phyloP scores from a whole-genome alignment of 345 rosid species.

The Citrus reticulata region DNA sequence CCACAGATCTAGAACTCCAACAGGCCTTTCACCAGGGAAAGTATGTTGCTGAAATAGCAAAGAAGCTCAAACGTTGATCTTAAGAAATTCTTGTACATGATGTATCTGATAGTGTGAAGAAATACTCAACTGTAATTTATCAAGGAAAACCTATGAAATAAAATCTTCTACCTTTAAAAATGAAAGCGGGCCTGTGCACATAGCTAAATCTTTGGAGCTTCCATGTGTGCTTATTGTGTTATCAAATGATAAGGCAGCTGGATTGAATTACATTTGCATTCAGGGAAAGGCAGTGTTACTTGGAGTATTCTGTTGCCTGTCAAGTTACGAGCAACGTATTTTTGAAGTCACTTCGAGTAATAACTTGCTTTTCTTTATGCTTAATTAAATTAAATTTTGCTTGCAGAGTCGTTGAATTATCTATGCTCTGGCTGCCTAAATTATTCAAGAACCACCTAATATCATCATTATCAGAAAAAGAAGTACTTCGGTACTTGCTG shows the following conservation, averaged over 20 bases:
- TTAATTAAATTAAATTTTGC: neutral
- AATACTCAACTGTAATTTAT: neutral
- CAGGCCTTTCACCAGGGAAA: conserved; percentile 87
- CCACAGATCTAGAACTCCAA: conserved; percentile 73
- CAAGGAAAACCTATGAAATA: neutral
- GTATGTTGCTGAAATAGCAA: conserved; percentile 75
- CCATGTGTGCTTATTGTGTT: neutral
- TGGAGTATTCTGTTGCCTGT: no score
- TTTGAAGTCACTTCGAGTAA: no score
- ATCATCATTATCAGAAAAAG: neutral
- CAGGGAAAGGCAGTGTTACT: no score
- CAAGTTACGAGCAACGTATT: no score
- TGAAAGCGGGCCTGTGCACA: neutral
- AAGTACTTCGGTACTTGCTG: neutral
- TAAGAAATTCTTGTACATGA: neutral
- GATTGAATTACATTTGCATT: neutral
- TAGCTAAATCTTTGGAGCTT: neutral
- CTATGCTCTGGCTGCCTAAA: neutral
- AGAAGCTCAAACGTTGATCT: conserved; percentile 50
- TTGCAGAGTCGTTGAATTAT: neutral
- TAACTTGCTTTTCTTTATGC: neutral
- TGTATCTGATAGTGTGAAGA: neutral
- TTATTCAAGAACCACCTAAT: neutral
- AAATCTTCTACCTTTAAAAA: neutral
- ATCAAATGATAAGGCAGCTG: neutral